phyloP scores from a whole-genome alignment of 2,329 filamentous ascomycete genomes.

The Aspergillus eucalypticola region DNA sequence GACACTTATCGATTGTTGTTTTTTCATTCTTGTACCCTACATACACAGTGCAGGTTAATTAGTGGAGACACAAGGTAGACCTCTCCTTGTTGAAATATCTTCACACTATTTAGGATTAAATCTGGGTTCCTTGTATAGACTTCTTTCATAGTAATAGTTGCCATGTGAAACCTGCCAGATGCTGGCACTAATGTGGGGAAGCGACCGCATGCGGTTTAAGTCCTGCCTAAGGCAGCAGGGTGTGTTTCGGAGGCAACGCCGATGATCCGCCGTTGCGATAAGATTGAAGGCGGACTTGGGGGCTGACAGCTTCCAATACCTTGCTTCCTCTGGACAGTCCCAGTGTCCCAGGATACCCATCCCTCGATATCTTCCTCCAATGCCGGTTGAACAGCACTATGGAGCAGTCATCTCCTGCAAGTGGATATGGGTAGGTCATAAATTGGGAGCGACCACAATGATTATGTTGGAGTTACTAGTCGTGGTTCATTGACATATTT shows the following conservation, averaged over 20 bases:
- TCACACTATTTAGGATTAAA: no score
- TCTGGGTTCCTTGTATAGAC: no score
- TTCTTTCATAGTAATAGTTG: no score
- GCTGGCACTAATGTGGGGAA: neutral
- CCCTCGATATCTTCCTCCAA: neutral
- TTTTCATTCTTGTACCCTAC: no score
- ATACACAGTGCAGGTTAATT: neutral
- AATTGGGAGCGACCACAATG: neutral
- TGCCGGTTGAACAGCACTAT: conserved; percentile 14
- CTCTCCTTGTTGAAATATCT: no score
- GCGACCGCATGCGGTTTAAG: neutral
- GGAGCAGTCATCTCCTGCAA: conserved; percentile 15
- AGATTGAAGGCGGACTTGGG: neutral
- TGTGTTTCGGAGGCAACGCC: neutral
- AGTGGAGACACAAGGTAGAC: neutral
- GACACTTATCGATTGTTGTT: neutral
- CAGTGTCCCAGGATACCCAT: neutral
- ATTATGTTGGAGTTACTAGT: neutral
- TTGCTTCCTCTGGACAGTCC: neutral
- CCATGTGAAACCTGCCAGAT: no score
- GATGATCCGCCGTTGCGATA: neutral
- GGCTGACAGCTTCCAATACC: neutral
- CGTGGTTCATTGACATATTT: conserved; percentile 2
- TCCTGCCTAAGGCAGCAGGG: neutral
- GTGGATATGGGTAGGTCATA: conserved; percentile 20